These are phyloP conservation scores for Triticum aestivum DNA, from an alignment of 176 grass and related monocot species.

Conservation along the genomic window IWGSC_CS_RefSeq_v2.1 NC_057803.1:68944574-68945073, in stretches of 20 bases:
- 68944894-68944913: conserved; percentile 87
- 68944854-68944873: conserved; percentile 87
- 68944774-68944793: conserved; percentile 83
- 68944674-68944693: conserved; percentile 77
- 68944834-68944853: conserved; percentile 72
- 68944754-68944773: conserved; percentile 48
- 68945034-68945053: conserved; percentile 63
- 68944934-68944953: conserved; percentile 10
- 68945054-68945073: conserved; percentile 52
- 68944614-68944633: conserved; percentile 96
- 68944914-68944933: conserved; percentile 67
- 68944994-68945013: conserved; percentile 54
- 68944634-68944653: conserved; percentile 81
- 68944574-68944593: conserved; percentile 74
- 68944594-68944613: conserved; percentile 98
- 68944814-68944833: conserved; percentile 78
- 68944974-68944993: conserved; percentile 94
- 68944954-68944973: conserved; percentile 70
- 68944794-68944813: conserved; percentile 61
- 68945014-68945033: conserved; percentile 62
- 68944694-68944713: conserved; percentile 92
- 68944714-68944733: conserved; percentile 55
- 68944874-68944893: conserved; percentile 80
- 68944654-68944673: conserved; percentile 82
- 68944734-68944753: conserved; percentile 56